A percentile compares a stretch with the other conserved stretches of the same genome.
These are phyloP conservation scores for Lithohypha guttulata DNA, from an alignment of 2,329 filamentous ascomycete genomes.

Conservation along the genomic window DNA sequence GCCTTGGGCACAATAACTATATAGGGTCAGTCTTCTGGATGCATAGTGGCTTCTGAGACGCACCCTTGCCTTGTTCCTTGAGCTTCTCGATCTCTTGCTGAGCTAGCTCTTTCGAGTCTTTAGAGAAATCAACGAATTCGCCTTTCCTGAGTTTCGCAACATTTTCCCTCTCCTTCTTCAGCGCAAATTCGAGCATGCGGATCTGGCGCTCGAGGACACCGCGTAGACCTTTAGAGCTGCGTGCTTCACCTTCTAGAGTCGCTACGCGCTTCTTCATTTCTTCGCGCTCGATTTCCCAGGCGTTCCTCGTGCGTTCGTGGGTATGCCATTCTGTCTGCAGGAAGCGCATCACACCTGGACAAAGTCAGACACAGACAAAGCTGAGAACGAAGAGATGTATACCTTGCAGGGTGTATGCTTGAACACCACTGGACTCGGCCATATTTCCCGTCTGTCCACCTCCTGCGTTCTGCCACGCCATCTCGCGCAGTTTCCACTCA, in stretches of 20 bases:
- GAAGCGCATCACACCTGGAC: constrained; percentile 90
- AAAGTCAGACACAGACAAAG: background rate
- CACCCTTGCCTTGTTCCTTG: constrained; percentile 31
- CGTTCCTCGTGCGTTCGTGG: constrained; percentile 92
- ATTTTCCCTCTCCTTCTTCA: constrained; percentile 71
- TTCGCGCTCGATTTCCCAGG: constrained; percentile 97
- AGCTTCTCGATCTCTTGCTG: constrained; percentile 37
- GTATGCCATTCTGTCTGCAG: constrained; percentile 98
- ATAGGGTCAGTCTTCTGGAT: too few species aligned
- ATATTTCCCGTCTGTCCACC: constrained; percentile 14
- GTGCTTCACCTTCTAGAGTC: constrained; percentile 77
- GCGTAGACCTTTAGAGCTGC: constrained; percentile 77
- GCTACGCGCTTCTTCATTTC: constrained; percentile 99
- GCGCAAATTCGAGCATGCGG: constrained; percentile 73
- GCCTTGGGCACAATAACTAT: constrained; percentile 15
- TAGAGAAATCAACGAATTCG: constrained; percentile 40
- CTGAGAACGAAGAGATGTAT: background rate
- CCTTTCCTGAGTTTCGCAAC: constrained; percentile 44
- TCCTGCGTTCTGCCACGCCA: constrained; percentile 22
- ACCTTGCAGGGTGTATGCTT: constrained; percentile 23
- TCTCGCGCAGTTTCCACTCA: constrained; percentile 17
- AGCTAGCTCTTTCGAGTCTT: constrained; percentile 35
- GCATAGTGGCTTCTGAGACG: too few species aligned
- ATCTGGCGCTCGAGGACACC: constrained; percentile 87
- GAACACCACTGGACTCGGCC: constrained; percentile 19